phyloP scores from a whole-genome alignment of 1,284 basidiomycete genomes.

The Boletus sp. region DNA sequence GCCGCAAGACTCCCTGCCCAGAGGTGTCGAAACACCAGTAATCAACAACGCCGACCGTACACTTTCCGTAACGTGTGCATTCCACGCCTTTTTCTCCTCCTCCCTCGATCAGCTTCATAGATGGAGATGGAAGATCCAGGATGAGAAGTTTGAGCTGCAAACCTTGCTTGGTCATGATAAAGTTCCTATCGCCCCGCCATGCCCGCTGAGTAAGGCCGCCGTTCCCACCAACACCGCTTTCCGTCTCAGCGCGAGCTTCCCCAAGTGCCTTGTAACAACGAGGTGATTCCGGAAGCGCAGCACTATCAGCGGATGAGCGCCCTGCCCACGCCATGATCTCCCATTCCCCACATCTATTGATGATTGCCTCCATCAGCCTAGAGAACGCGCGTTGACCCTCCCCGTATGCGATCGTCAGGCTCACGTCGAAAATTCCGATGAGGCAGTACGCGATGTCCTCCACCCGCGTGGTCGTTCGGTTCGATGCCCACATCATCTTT shows the following conservation, averaged over 20 bases:
- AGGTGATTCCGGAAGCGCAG: constrained; percentile 30
- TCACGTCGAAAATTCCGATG: constrained; percentile 32
- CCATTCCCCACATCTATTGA: constrained; percentile 30
- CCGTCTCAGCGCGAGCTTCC: background rate
- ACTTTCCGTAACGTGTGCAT: constrained; percentile 18
- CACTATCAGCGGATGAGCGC: constrained; percentile 25
- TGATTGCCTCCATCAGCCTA: constrained; percentile 30
- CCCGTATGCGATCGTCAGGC: constrained; percentile 33
- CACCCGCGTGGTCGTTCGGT: constrained; percentile 30
- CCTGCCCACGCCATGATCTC: constrained; percentile 35
- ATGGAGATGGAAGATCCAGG: constrained; percentile 22
- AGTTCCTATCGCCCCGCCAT: constrained; percentile 30
- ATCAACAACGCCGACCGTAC: constrained; percentile 30
- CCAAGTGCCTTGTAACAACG: constrained; percentile 25
- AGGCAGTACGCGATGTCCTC: constrained; percentile 33
- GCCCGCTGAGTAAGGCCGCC: background rate
- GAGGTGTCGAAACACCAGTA: constrained; percentile 34
- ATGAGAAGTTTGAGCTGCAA: constrained; percentile 28
- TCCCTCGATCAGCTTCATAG: constrained; percentile 20
- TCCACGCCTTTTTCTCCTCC: constrained; percentile 9
- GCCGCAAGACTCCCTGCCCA: constrained; percentile 23
- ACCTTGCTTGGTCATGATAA: constrained; percentile 33
- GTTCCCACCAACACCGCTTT: background rate
- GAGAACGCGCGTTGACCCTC: constrained; percentile 31
- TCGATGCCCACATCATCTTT: constrained; percentile 35